phyloP scores from a whole-genome alignment of 768 basidiomycete species.

The Phanerodontia chrysosporium region DNA sequence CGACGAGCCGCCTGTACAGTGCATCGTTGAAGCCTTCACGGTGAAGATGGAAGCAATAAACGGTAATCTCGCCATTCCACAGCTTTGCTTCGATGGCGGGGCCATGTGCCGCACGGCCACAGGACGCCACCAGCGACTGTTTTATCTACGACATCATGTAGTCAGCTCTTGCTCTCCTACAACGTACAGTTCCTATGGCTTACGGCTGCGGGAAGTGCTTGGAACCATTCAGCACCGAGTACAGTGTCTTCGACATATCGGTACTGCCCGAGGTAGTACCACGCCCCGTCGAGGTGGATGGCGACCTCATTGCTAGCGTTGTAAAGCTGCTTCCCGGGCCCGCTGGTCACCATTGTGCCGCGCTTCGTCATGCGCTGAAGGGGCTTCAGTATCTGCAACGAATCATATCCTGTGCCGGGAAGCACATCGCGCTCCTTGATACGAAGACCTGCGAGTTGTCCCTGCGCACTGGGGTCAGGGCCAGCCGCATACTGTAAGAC shows the following conservation, averaged over 20 bases:
- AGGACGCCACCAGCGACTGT: background rate
- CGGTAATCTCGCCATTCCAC: background rate
- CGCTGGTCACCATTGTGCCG: background rate
- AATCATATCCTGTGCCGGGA: background rate
- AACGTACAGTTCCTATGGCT: too few relatives aligned
- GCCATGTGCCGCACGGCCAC: background rate
- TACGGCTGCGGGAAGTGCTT: background rate
- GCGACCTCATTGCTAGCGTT: background rate
- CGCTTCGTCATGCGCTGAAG: background rate
- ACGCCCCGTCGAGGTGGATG: background rate
- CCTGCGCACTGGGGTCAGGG: too few relatives aligned
- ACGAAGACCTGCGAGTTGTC: background rate
- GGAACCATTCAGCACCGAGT: background rate
- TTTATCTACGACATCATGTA: background rate
- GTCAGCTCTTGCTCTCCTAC: too few relatives aligned
- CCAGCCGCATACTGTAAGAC: too few relatives aligned
- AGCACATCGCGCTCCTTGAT: background rate
- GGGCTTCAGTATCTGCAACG: background rate
- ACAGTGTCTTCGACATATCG: background rate
- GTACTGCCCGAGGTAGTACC: background rate
- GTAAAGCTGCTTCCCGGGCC: background rate
- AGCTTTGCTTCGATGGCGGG: background rate
- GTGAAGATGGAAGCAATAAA: background rate
- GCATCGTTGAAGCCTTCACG: background rate
- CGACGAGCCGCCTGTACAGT: background rate